Conservation (phyloP, 495 filamentous ascomycete species). For the Penicillium salamii region DNA sequence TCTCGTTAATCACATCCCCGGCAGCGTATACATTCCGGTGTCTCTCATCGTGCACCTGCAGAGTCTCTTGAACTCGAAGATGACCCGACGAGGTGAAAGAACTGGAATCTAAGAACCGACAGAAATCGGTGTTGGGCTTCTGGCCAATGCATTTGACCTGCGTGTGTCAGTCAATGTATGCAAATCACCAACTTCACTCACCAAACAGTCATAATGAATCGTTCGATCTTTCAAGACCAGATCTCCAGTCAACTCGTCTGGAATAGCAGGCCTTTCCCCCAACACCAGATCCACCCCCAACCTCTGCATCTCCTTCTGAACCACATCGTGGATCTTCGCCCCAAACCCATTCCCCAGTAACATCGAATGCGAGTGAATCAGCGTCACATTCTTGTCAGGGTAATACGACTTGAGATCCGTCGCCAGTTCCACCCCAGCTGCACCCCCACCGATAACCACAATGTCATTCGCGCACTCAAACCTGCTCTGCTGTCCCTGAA, state of each 20-base stretch:
- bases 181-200: too few species aligned
- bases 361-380: conserved; percentile 51
- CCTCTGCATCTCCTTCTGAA: conserved; percentile 29
- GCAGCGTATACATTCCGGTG: too few species aligned
- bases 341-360: conserved; percentile 45
- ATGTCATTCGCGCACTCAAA: conserved; percentile 29
- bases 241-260: neutral
- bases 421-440: conserved; percentile 52
- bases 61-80: too few species aligned
- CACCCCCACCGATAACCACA: conserved; percentile 52
- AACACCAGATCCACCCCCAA: conserved; percentile 43
- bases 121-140: conserved; percentile 18
- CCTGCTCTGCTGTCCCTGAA: conserved; percentile 16
- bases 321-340: conserved; percentile 32
- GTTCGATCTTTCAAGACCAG: neutral
- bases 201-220: conserved; percentile 19
- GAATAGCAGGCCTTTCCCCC: conserved; percentile 28
- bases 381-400: conserved; percentile 48
- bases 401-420: conserved; percentile 51
- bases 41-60: too few species aligned
- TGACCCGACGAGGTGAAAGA: conserved; percentile 28
- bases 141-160: conserved; percentile 26
- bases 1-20: too few species aligned
- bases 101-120: conserved; percentile 9
- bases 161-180: too few species aligned